phyloP scores from a whole-genome alignment of 495 filamentous ascomycete genomes.

The Hypomontagnella monticulosa region DNA sequence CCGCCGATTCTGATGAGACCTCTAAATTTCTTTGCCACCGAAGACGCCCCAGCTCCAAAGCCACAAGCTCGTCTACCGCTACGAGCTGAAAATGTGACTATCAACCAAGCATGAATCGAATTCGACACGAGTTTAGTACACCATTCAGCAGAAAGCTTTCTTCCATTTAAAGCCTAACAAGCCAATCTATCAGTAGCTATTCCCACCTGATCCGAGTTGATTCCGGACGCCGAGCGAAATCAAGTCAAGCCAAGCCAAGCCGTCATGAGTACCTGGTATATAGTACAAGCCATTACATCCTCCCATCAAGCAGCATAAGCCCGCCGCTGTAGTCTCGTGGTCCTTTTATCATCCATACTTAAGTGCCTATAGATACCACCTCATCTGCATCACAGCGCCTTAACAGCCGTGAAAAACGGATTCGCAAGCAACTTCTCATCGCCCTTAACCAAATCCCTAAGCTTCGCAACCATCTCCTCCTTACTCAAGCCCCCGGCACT shows the following conservation, averaged over 20 bases:
- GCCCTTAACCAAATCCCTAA: constrained; percentile 79
- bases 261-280: constrained; percentile 20
- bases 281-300: constrained; percentile 22
- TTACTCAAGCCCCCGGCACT: constrained; percentile 70
- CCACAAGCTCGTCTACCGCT: too few species aligned
- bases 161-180: neutral
- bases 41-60: too few species aligned
- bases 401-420: constrained; percentile 89
- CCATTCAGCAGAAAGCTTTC: constrained; percentile 6
- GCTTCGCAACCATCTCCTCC: constrained; percentile 79
- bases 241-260: constrained; percentile 6
- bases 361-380: neutral
- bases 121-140: neutral
- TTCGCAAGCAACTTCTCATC: constrained; percentile 79
- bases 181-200: constrained; percentile 24
- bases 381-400: constrained; percentile 67
- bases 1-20: too few species aligned
- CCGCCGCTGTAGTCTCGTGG: neutral
- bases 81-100: too few species aligned
- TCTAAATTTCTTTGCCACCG: too few species aligned
- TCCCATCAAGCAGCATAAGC: neutral
- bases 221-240: constrained; percentile 29
- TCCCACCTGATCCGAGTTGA: neutral
- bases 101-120: too few species aligned
- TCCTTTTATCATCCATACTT: too few species aligned